Base-by-base conservation (phyloP, 352 stramenopile genomes). In the Globisporangium rhizosaccharum region DNA sequence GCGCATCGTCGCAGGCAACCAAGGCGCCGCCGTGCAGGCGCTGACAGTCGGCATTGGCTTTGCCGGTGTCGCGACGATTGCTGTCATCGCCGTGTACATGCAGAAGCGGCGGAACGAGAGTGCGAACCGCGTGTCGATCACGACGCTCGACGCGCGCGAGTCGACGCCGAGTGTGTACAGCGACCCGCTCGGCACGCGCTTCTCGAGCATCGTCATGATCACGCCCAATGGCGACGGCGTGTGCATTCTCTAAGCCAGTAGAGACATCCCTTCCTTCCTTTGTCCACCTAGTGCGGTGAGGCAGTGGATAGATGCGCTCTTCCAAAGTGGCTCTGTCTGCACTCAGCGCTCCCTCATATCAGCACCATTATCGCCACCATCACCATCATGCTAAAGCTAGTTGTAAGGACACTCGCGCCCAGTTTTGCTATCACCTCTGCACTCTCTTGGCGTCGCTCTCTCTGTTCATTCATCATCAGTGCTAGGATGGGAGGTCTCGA, bases 131-230 rank as follows among this genome's bases (percentile, higher is more conserved):
- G 66, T 66, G 54, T 73, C 72, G 15, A 70, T 75, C 11, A 73
- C 76, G 2, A 63, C 71, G 7, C 67, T 68, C 1, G 78, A 75
- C 41, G 68, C 51, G 30, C 76, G 76, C 36, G 68, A 56, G 47
- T 89, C 78, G 7, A 71, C 72, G 41, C 61, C 62, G 23, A 92
- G 82, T 51, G 79, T 92, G 42, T 90, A 90, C 66, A 83, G 81
- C 61, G 82, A 92, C 57, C 82, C 82, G 25, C 61, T 92, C 23
- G 78, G 73, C 47, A 92, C 82, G 60, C 82, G 82, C 42, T 92
- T 85, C 70, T 88, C 77, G n/a, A 92, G 82, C 61, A 92, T 92
- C 59, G 82, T 92, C 63, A 92, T 92, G 82, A 87, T 92, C 70
- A 90, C 82, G 46, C 82, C 82, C 53, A 88, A 90, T 57, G 82